Percentiles rank a stretch among this genome's conserved stretches.
Conservation (phyloP, 805 yeast genomes). For the Kuraishia capsulata region DNA sequence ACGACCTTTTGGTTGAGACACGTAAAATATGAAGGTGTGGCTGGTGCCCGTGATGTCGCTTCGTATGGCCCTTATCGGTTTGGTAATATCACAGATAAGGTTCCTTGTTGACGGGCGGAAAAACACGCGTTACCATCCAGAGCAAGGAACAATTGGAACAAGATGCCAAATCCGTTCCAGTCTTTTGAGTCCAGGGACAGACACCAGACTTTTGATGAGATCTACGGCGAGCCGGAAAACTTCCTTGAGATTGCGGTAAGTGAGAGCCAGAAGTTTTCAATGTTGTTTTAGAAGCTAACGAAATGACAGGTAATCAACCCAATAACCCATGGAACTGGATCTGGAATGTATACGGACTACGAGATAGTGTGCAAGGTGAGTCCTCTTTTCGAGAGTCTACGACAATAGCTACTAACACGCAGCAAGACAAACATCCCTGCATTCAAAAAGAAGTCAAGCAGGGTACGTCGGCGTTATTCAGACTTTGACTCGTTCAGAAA, state of each 20-base stretch:
- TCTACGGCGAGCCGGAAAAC: constrained; percentile 92
- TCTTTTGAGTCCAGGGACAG: constrained; percentile 14
- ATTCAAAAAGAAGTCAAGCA: constrained; percentile 52
- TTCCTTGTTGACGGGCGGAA: too few species aligned
- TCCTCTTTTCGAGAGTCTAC: constrained; percentile 1
- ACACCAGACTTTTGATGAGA: constrained; percentile 65
- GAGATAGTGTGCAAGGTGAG: constrained; percentile 69
- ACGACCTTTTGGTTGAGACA: not conserved
- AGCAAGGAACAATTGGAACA: too few species aligned
- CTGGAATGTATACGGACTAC: constrained; percentile 81
- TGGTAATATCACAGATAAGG: too few species aligned
- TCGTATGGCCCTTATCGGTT: too few species aligned
- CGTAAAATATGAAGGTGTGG: not conserved
- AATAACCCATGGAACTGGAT: constrained; percentile 58
- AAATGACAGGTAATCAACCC: constrained; percentile 59
- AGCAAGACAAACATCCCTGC: constrained; percentile 75
- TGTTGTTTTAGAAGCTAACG: not conserved
- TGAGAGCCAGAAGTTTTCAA: too few species aligned
- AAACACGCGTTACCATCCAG: too few species aligned
- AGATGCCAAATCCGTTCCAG: constrained; percentile 21
- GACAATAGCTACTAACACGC: not conserved
- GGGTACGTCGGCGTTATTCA: constrained; percentile 78
- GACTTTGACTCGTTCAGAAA: constrained; percentile 81
- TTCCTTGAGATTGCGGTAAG: constrained; percentile 83
- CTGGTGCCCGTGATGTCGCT: too few species aligned